Base-by-base conservation (phyloP, 2,329 filamentous ascomycete species). In the Ophiostoma himal-ulmi region DNA sequence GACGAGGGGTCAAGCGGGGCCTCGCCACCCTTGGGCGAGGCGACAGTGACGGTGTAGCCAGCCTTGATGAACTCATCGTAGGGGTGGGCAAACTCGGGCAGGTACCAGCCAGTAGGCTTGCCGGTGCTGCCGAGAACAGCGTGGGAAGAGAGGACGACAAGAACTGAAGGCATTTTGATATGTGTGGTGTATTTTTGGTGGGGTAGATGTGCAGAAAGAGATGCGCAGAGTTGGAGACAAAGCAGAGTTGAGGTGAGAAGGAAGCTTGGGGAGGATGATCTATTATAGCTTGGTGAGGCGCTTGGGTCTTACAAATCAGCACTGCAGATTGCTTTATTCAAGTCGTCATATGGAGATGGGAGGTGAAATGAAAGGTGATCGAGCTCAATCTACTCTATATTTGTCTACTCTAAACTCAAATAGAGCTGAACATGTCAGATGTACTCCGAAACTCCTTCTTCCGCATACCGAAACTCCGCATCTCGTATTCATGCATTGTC, bases 101-200 rank as follows among this genome's bases (percentile, higher is more conserved):
- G 81, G 77, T 87, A 92, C 90, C 90, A 92, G 73, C 90, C 90
- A 0, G 89, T 91, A 11, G 84, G 84, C 75, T 81, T 81, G 75
- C 82, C 82, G 64, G 82, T 81, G 74, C 80, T 77, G 75, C 80
- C 81, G 67, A 87, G 82, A 78, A 81, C 79, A 76, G 77, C 79
- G 77, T 86, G 83, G 72, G 89, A 92, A 74, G 88, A 91, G 73
- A 92, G 86, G 71, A 93, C 86, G 78, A 92, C 80, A 80, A 93
- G 89, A 73, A 92, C 72, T 78, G 89, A 90, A 75, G 81, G 83
- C 48, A 71, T 71, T 57, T 36, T 70, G 65, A 37, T 54, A 1
- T 22, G 6, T 36, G 39, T 37, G 17, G 62, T 30, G 39, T 69
- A 30, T 22, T n/a, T n/a, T 60, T 14, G n/a, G 34, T 57, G 13